Conservation (phyloP, 768 basidiomycete species). For the Pleurotus giganteus region DNA sequence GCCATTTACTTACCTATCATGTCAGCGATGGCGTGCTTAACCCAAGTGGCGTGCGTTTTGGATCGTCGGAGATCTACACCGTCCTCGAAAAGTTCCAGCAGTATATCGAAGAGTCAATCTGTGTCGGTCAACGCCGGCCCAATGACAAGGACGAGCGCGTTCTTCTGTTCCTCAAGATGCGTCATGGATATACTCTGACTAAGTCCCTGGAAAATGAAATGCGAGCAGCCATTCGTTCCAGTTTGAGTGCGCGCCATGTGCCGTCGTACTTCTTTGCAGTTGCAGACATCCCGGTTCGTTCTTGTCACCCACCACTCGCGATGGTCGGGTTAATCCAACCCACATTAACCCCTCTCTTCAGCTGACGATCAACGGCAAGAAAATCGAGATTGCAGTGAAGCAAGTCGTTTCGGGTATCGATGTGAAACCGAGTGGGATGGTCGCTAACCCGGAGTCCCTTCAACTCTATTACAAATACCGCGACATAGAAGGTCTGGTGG, state of each 20-base stretch:
- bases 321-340: neutral
- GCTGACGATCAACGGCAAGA: constrained; percentile 79
- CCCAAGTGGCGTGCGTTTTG: constrained; percentile 80
- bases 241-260: constrained; percentile 72
- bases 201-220: constrained; percentile 44
- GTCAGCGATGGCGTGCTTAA: constrained; percentile 70
- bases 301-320: neutral
- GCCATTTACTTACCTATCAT: neutral
- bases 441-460: constrained; percentile 69
- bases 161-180: constrained; percentile 72
- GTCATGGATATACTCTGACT: constrained; percentile 42
- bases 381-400: constrained; percentile 78
- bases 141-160: constrained; percentile 72
- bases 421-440: constrained; percentile 68
- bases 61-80: constrained; percentile 79
- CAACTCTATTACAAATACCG: constrained; percentile 63
- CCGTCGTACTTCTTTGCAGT: constrained; percentile 66
- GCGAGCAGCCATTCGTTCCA: constrained; percentile 51
- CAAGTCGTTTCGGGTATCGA: constrained; percentile 70
- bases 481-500: constrained; percentile 38
- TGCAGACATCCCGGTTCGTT: constrained; percentile 65
- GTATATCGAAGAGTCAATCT: constrained; percentile 65
- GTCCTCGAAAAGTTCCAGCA: constrained; percentile 58
- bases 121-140: constrained; percentile 66
- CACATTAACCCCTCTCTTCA: constrained; percentile 18